Conservation (phyloP, 139 green algal genomes). For the Chlorella sp. region DNA sequence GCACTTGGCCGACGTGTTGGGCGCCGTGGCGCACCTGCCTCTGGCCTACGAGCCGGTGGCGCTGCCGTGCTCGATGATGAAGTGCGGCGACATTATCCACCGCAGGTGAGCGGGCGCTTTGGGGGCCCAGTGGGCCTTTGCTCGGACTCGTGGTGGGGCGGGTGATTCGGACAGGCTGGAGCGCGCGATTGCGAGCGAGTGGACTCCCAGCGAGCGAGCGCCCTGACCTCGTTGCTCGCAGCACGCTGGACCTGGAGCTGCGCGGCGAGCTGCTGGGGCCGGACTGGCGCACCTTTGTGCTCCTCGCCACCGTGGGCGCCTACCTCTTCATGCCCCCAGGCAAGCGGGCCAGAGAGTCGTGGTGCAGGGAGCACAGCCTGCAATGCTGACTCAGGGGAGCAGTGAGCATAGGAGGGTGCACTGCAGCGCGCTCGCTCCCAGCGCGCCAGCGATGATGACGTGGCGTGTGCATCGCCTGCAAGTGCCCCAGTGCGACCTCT, state of each 20-base stretch:
- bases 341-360: too few species aligned
- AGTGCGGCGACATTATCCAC: constrained; percentile 83
- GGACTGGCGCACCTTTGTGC: constrained; percentile 46
- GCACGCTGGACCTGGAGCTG: constrained; percentile 79
- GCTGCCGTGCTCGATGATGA: constrained; percentile 75
- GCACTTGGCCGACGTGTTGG: too few species aligned
- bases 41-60: constrained; percentile 73
- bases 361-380: too few species aligned
- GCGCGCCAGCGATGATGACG: too few species aligned
- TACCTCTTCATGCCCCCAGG: constrained; percentile 71
- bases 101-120: constrained; percentile 55
- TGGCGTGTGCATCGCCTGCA: too few species aligned
- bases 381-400: too few species aligned
- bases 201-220: constrained; percentile 3
- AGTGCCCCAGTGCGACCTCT: too few species aligned
- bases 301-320: constrained; percentile 32
- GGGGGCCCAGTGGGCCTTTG: too few species aligned
- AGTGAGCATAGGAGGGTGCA: too few species aligned
- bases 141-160: too few species aligned
- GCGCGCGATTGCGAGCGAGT: not conserved
- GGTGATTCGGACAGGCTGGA: too few species aligned
- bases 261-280: constrained; percentile 63
- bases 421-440: too few species aligned
- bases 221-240: constrained; percentile 30
- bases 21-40: constrained; percentile 46